phyloP scores from a whole-genome alignment of 75 land plant genomes.

The Picea sitchensis region DNA sequence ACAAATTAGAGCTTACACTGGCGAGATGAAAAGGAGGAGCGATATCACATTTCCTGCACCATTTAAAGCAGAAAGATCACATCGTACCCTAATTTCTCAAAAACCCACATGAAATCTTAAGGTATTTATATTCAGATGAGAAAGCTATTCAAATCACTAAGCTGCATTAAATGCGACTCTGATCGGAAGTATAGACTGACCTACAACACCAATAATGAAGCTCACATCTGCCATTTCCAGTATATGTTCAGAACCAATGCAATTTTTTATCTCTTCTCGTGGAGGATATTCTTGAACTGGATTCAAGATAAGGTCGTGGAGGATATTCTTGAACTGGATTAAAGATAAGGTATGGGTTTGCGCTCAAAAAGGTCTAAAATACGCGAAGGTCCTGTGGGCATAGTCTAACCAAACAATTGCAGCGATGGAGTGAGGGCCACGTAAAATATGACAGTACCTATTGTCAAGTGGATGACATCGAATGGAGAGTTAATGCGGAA shows the following conservation, averaged over 20 bases:
- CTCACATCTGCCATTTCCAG: constrained; percentile 25
- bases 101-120: not conserved
- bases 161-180: not conserved
- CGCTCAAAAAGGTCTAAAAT: not conserved
- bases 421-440: not conserved
- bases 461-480: not conserved
- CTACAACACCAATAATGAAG: constrained; percentile 15
- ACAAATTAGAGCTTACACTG: constrained; percentile 36
- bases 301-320: too few species aligned
- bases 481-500: too few species aligned
- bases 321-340: too few species aligned
- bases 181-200: not conserved
- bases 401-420: not conserved
- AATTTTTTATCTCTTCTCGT: too few species aligned
- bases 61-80: not conserved
- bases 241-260: not conserved
- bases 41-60: too few species aligned
- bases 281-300: too few species aligned
- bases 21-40: constrained; percentile 59
- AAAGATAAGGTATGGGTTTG: too few species aligned
- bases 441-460: not conserved
- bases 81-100: not conserved
- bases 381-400: not conserved
- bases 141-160: not conserved
- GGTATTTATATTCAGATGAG: not conserved